Evolutionary conservation across 495 filamentous ascomycete genomes (phyloP), one percentile per base, ranked within the genome.

Genomic region (Alectoria sarmentosa): DNA sequence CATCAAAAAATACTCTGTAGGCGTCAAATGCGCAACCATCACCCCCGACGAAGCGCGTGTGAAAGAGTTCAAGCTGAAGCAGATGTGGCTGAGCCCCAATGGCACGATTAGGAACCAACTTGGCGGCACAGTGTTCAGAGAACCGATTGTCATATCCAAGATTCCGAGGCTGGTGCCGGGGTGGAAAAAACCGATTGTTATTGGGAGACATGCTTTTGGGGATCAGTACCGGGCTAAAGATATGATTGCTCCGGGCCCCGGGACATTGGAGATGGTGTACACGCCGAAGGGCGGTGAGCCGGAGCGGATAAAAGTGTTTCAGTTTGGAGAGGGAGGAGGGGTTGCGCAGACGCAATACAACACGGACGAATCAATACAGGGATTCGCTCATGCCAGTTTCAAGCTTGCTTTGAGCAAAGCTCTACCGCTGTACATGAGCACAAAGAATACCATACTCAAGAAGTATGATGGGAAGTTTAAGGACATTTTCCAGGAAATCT

Each of bases 401-500:
- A 95, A 96, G 84, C 83, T 96, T 66, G 94, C 94, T 26, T 77
- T 98, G 38, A 80, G 84, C 75, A 95, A 96, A 84, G 79, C 78
- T 64, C 77, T 96, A 52, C 94, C 94, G 23, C 79, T 98, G 70
- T 98, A 98, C 79, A 91, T 98, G 92, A 94, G 89, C 84, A 98
- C 94, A 75, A 98, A 98, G 87, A 97, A 98, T 80, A 98, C 94
- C 66, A 98, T 98, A 72, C 78, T 98, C 69, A 98, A 98, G 87
- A 90, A 90, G 75, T 98, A 98, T 78, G 94, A 98, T 73, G 94
- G 94, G 38, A 83, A 88, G 68, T 98, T 98, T 84, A 97, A 96
- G 86, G 94, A 98, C 69, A 94, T 98, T 79, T 98, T 98, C 86
- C 89, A 98, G 84, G 89, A 95, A 72, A 84, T 98, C 67, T 98